A percentile compares a stretch with the other conserved stretches of the same genome.
phyloP scores from a whole-genome alignment of 2,329 filamentous ascomycete genomes.

The Sphaerulina populicola region DNA sequence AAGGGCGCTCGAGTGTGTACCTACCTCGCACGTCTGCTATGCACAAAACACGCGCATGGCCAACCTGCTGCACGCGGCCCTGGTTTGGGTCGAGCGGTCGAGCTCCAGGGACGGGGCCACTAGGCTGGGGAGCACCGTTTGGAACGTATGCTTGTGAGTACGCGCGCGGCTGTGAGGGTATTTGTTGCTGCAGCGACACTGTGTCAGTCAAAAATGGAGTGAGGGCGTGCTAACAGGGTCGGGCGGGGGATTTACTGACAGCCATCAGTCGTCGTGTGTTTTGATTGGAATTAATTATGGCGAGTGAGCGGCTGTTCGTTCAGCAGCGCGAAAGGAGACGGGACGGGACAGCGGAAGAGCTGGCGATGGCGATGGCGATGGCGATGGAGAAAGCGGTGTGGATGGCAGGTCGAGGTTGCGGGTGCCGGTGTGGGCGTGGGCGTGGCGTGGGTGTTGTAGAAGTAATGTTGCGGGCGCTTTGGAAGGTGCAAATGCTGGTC shows the following conservation, averaged over 20 bases:
- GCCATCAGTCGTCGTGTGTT: not conserved
- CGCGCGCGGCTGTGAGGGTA: constrained; percentile 44
- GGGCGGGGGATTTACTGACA: not conserved
- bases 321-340: no score
- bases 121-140: constrained; percentile 35
- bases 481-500: no score
- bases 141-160: constrained; percentile 43
- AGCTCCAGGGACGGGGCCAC: constrained; percentile 35
- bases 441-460: no score
- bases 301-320: no score
- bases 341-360: no score
- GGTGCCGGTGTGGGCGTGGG: no score
- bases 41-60: constrained; percentile 43
- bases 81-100: constrained; percentile 46
- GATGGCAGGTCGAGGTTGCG: no score
- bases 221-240: no score
- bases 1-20: constrained; percentile 15
- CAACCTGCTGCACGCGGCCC: constrained; percentile 45
- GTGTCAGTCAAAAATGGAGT: not conserved
- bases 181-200: constrained; percentile 34
- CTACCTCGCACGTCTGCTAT: constrained; percentile 47
- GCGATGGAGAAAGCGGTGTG: no score
- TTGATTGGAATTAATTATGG: no score
- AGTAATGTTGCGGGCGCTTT: no score
- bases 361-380: no score